These are phyloP conservation scores for Chlorella vulgaris DNA, from an alignment of 139 green algal genomes.

Conservation along the genomic window DNA sequence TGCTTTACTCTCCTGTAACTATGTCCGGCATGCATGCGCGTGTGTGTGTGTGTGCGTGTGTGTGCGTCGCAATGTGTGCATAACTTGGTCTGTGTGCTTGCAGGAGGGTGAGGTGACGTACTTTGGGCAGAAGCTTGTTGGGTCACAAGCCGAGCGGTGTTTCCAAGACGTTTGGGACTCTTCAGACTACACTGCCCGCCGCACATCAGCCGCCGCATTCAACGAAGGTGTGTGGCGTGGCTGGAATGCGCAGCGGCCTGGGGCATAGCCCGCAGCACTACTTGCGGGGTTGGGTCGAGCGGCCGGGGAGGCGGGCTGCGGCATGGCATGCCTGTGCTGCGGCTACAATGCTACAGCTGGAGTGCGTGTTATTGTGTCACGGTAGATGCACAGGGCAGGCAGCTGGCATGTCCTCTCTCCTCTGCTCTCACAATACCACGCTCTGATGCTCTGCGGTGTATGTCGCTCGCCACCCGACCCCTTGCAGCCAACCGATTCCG, in stretches of 20 bases:
- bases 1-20: too few species aligned
- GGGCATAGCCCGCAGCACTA: too few species aligned
- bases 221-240: slow-evolving; percentile 51
- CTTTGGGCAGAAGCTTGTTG: slow-evolving; percentile 78
- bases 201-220: slow-evolving; percentile 61
- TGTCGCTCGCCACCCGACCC: background rate
- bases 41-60: too few species aligned
- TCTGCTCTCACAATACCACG: background rate
- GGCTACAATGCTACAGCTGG: too few species aligned
- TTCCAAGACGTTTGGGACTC: slow-evolving; percentile 53
- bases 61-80: too few species aligned
- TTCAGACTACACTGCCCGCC: slow-evolving; percentile 40
- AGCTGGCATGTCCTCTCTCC: background rate
- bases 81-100: too few species aligned
- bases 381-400: too few species aligned
- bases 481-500: slow-evolving; percentile 48
- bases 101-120: slow-evolving; percentile 70
- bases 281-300: background rate
- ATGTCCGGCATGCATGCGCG: too few species aligned
- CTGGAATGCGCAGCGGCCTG: too few species aligned
- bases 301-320: too few species aligned
- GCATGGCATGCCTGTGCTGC: too few species aligned
- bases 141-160: slow-evolving; percentile 52
- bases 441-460: background rate
- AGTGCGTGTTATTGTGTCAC: too few species aligned